Evolutionary conservation across 805 yeast genomes (phyloP).

Genomic region (Yarrowia bubula): DNA sequence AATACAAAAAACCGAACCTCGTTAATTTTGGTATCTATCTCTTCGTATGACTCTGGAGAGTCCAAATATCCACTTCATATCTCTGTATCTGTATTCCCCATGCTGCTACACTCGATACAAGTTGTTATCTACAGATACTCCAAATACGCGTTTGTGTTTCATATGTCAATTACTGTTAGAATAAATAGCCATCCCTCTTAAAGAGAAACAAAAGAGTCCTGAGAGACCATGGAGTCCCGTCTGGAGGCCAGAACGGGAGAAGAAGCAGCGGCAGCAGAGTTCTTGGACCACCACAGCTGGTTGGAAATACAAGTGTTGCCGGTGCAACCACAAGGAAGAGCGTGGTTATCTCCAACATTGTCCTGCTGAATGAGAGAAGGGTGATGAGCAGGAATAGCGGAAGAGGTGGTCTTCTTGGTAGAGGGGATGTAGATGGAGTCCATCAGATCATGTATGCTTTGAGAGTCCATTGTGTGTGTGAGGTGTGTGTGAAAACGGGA

Average conservation of each 20-base stretch:
- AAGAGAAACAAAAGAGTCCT: slow-evolving; percentile 4
- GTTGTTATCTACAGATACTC: too few species aligned
- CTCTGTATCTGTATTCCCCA: too few species aligned
- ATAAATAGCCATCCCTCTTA: neutral
- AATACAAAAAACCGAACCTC: too few species aligned
- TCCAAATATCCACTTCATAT: too few species aligned
- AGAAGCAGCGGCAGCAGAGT: neutral
- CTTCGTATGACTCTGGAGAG: too few species aligned
- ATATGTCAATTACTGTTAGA: neutral
- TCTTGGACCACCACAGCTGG: slow-evolving; percentile 26
- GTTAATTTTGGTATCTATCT: too few species aligned
- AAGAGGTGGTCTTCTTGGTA: neutral
- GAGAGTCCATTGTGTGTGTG: slow-evolving; percentile 16
- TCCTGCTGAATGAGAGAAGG: slow-evolving; percentile 27
- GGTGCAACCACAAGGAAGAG: slow-evolving; percentile 25
- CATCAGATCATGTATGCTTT: slow-evolving; percentile 23
- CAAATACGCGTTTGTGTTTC: too few species aligned
- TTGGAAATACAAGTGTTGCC: slow-evolving; percentile 18
- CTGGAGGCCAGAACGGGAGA: slow-evolving; percentile 7
- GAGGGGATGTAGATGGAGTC: slow-evolving; percentile 28
- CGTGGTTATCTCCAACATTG: slow-evolving; percentile 2
- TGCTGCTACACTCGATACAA: too few species aligned
- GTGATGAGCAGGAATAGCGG: slow-evolving; percentile 26
- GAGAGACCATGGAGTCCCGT: slow-evolving; percentile 20
- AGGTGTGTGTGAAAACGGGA: neutral